phyloP scores from a whole-genome alignment of 495 filamentous ascomycete species.

The Haplographium delicatum region DNA sequence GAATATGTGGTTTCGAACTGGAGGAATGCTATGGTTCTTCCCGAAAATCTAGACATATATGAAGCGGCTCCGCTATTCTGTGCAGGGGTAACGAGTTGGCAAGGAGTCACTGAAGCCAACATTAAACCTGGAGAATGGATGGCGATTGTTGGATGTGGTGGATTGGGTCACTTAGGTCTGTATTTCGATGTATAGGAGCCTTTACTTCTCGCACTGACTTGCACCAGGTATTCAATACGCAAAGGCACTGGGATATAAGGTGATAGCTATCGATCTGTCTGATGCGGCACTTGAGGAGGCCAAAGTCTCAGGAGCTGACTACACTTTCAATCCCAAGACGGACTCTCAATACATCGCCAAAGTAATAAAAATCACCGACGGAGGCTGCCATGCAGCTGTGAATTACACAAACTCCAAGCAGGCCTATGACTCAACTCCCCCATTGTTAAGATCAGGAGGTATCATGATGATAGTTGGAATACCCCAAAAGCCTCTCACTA shows the following conservation, averaged over 20 bases:
- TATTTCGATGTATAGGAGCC: no score
- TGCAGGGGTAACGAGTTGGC: background rate
- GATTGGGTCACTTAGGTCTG: conserved; percentile 11
- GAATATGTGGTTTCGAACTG: background rate
- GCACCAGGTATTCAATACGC: background rate
- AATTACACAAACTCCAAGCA: conserved; percentile 24
- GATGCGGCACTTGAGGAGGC: conserved; percentile 3
- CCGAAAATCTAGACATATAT: background rate
- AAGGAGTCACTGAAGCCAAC: background rate
- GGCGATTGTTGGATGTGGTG: conserved; percentile 12
- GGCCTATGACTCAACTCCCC: conserved; percentile 22
- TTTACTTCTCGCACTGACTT: no score
- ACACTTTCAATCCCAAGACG: conserved; percentile 12
- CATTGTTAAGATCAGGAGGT: background rate
- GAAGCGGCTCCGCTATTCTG: background rate
- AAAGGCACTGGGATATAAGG: background rate
- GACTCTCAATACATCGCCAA: conserved; percentile 10
- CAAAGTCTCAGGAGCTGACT: conserved; percentile 7
- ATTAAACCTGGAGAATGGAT: conserved; percentile 28
- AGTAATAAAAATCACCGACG: conserved; percentile 7
- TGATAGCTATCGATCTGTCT: background rate
- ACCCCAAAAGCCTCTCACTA: background rate
- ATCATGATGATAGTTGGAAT: background rate
- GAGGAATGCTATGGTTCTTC: background rate
- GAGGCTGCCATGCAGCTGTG: conserved; percentile 8